Evolutionary conservation across 768 basidiomycete genomes (phyloP), one percentile per base, ranked within the genome.

Genomic region (Infundibulicybe gibba): DNA sequence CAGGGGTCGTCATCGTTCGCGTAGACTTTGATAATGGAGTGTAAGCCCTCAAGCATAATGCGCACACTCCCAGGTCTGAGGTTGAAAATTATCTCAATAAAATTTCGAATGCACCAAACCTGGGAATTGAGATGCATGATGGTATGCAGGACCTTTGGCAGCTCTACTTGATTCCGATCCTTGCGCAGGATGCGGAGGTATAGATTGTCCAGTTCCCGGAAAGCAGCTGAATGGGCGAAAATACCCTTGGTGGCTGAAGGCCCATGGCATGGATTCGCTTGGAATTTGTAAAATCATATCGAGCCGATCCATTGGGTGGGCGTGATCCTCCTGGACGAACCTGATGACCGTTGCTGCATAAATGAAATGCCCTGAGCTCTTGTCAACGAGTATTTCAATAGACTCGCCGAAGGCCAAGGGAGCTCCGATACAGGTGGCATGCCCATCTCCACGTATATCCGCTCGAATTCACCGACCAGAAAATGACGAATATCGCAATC

Each of bases 271-370:
- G 17, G 38, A 33, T 17, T 15, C 13, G 13, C 43, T 31, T 8
- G 8, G 8, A 25, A 40, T 3, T 38, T 38, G 14, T n/a, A 50
- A 32, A 13, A 50, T 32, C 14, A 20, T 35, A 11, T 15, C 38
- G 31, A 50, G 43, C 33, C 45, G 48, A 19, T 35, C 44, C 39
- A 41, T 43, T 14, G 49, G 44, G 16, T 49, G 44, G 21, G 45
- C 44, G 25, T 45, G 42, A 15, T 44, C 45, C n/a, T 49, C 48
- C 25, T 49, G 43, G 21, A 50, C 32, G 20, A 50, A 50, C 21
- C 44, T 50, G 44, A 50, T 32, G 16, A 44, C 43, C 13, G 49
- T 50, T 5, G 49, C 44, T 9, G 49, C 49, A 39, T 45, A 50
- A 34, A 50, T 50, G 19, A 50, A 50, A 5, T 45, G 44, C 0